Conservation (phyloP, 129 eudicot genomes). For the Tanacetum coccineum region DNA sequence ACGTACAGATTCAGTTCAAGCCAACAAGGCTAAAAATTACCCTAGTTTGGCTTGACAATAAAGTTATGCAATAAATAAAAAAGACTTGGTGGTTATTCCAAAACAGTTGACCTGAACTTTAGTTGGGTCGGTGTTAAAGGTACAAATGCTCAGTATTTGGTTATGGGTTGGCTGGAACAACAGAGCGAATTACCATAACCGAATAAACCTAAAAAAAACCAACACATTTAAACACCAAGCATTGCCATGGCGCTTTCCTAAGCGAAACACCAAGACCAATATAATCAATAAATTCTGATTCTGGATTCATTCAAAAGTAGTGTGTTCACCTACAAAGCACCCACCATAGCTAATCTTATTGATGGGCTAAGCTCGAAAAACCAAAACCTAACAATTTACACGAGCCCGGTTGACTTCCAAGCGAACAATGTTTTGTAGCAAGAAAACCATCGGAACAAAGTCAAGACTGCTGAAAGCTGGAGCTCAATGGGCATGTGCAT, state of each 20-base stretch:
- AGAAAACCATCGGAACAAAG: constrained; percentile 7
- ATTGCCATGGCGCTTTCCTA: neutral
- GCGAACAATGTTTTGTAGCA: constrained; percentile 10
- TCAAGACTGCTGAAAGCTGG: constrained; percentile 12
- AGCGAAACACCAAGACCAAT: constrained; percentile 8
- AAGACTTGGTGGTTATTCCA: too few species aligned
- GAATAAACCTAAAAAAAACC: constrained; percentile 1
- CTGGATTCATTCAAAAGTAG: constrained; percentile 24
- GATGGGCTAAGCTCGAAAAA: neutral
- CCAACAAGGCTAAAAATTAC: too few species aligned
- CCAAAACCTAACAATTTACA: constrained; percentile 27
- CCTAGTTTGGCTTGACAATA: too few species aligned
- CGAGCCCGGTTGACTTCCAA: neutral
- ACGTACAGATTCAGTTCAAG: too few species aligned
- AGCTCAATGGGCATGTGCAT: neutral
- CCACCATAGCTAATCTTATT: constrained; percentile 29
- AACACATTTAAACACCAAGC: constrained; percentile 1
- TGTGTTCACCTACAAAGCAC: constrained; percentile 33
- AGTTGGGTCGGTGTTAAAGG: too few species aligned
- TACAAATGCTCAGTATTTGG: too few species aligned
- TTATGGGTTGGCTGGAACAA: neutral
- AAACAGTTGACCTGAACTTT: neutral
- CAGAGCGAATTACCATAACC: neutral
- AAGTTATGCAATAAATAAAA: too few species aligned
- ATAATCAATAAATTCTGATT: constrained; percentile 24